phyloP scores from a whole-genome alignment of 1,284 basidiomycete genomes.

The Marasmius sp. region DNA sequence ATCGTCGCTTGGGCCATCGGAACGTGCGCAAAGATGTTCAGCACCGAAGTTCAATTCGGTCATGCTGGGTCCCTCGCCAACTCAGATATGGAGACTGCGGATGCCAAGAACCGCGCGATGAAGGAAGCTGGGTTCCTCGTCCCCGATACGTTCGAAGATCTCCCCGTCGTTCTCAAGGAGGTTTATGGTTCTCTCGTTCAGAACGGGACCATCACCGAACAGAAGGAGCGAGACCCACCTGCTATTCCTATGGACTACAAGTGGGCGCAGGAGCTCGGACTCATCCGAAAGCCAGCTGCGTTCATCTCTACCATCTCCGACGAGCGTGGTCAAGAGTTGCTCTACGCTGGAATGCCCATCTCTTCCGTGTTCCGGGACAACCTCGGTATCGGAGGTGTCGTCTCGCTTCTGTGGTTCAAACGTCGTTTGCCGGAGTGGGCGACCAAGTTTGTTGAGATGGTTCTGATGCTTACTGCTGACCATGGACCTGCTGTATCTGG shows the following conservation, averaged over 20 bases:
- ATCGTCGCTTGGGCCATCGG: conserved; percentile 99
- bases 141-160: conserved; percentile 96
- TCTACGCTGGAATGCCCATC: conserved; percentile 99
- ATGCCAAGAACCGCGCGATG: conserved; percentile 97
- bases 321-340: conserved; percentile 97
- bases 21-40: conserved; percentile 99
- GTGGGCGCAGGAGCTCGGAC: conserved; percentile 97
- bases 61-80: conserved; percentile 99
- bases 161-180: conserved; percentile 82
- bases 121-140: conserved; percentile 94
- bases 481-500: conserved; percentile 95
- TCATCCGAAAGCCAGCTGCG: conserved; percentile 97
- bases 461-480: conserved; percentile 97
- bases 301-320: conserved; percentile 99
- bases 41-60: conserved; percentile 98
- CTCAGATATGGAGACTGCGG: conserved; percentile 95
- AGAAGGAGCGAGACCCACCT: conserved; percentile 86
- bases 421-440: conserved; percentile 71
- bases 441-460: conserved; percentile 99
- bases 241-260: conserved; percentile 99
- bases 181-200: conserved; percentile 86
- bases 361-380: conserved; percentile 98
- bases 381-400: conserved; percentile 96
- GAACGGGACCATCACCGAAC: conserved; percentile 69
- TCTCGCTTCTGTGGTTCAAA: conserved; percentile 97